Percentiles rank a stretch among this genome's conserved stretches.
phyloP scores from a whole-genome alignment of 2,329 filamentous ascomycete genomes.

The Nemania abortiva region DNA sequence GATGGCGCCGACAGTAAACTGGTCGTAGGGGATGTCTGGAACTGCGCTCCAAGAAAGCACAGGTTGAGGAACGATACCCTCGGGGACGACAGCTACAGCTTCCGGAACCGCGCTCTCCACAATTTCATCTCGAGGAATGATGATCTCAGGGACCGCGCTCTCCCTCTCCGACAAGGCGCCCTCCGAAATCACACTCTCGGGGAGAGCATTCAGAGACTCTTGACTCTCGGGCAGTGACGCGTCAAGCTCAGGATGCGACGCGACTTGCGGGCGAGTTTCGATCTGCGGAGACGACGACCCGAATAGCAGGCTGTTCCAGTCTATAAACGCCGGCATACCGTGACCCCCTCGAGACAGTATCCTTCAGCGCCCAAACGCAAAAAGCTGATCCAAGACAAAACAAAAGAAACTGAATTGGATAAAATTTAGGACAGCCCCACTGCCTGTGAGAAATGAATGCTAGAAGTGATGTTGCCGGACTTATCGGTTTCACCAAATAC shows the following conservation, averaged over 20 bases:
- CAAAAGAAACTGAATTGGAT: slow-evolving; percentile 30
- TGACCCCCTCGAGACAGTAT: slow-evolving; percentile 33
- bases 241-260: slow-evolving; percentile 29
- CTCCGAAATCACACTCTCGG: slow-evolving; percentile 16
- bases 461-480: slow-evolving; percentile 33
- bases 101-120: slow-evolving; percentile 2
- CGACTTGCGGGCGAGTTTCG: slow-evolving; percentile 25
- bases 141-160: not conserved
- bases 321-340: slow-evolving; percentile 43
- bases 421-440: slow-evolving; percentile 39
- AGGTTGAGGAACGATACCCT: not conserved
- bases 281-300: slow-evolving; percentile 33
- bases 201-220: slow-evolving; percentile 14
- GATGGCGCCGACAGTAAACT: slow-evolving; percentile 33
- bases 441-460: slow-evolving; percentile 19
- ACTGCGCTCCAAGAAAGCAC: slow-evolving; percentile 8
- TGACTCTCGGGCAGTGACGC: slow-evolving; percentile 23
- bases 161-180: slow-evolving; percentile 9
- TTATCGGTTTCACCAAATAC: slow-evolving; percentile 37
- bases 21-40: slow-evolving; percentile 15
- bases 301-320: slow-evolving; percentile 43
- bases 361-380: slow-evolving; percentile 23
- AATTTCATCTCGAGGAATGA: not conserved
- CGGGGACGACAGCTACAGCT: slow-evolving; percentile 4
- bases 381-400: slow-evolving; percentile 21